Conservation (phyloP, 2,329 filamentous ascomycete genomes). For the Samsoniella hepiali region DNA sequence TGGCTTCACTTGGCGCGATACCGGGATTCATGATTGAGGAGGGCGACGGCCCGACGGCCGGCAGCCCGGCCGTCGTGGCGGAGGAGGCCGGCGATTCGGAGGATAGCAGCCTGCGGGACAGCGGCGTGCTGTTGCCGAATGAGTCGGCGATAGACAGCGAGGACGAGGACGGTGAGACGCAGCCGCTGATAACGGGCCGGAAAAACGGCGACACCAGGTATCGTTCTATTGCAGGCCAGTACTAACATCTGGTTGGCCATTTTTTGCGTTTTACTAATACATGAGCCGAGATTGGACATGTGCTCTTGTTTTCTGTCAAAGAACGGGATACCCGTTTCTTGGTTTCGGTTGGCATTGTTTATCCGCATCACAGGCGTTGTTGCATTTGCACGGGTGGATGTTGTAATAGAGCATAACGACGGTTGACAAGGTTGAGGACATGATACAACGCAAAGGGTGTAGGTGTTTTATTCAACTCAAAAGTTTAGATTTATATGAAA, state of each 20-base stretch:
- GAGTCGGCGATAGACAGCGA: constrained; percentile 23
- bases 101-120: constrained; percentile 28
- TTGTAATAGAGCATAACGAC: too few species aligned
- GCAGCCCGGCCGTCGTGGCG: constrained; percentile 19
- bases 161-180: constrained; percentile 24
- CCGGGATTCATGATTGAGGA: constrained; percentile 73
- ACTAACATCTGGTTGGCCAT: neutral
- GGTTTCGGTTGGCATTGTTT: neutral
- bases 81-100: constrained; percentile 34
- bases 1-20: constrained; percentile 64
- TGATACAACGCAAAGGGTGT: neutral
- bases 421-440: neutral
- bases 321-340: neutral
- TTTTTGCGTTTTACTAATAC: neutral
- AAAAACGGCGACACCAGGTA: neutral
- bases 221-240: neutral
- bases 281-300: neutral
- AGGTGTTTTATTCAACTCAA: neutral
- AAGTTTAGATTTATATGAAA: neutral
- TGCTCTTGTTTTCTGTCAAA: neutral
- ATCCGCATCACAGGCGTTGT: neutral
- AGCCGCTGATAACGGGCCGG: constrained; percentile 21
- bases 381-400: neutral
- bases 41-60: constrained; percentile 60
- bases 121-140: constrained; percentile 24